Percentiles rank a stretch among this genome's conserved stretches.
These are phyloP conservation scores for Purpureocillium takamizusanense DNA, from an alignment of 2,329 filamentous ascomycete genomes.

Conservation along the genomic window DNA sequence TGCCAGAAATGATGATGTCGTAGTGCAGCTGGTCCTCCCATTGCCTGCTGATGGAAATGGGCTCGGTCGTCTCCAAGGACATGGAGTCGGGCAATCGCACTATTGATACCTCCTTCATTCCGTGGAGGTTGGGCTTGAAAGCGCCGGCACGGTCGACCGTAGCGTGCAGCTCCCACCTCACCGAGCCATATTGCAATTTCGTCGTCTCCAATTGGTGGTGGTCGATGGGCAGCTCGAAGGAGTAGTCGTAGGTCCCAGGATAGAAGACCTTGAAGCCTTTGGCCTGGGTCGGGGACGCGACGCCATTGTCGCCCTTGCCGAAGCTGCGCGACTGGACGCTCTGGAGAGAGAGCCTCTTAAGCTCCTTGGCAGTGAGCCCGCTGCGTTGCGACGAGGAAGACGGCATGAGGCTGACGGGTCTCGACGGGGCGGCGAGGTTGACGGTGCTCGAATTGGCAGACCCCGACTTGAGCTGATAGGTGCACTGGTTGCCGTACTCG, in stretches of 20 bases:
- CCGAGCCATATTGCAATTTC: slow-evolving; percentile 74
- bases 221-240: slow-evolving; percentile 84
- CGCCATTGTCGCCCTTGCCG: slow-evolving; percentile 63
- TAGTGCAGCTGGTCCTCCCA: slow-evolving; percentile 96
- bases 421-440: slow-evolving; percentile 16
- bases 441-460: slow-evolving; percentile 25
- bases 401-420: slow-evolving; percentile 9
- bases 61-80: slow-evolving; percentile 83
- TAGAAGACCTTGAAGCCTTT: slow-evolving; percentile 83
- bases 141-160: slow-evolving; percentile 78
- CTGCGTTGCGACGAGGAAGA: slow-evolving; percentile 14
- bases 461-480: slow-evolving; percentile 35
- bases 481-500: slow-evolving; percentile 56
- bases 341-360: slow-evolving; percentile 66
- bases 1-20: slow-evolving; percentile 91
- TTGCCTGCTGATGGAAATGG: slow-evolving; percentile 84
- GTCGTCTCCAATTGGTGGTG: slow-evolving; percentile 85
- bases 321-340: slow-evolving; percentile 80
- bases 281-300: slow-evolving; percentile 46
- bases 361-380: slow-evolving; percentile 33
- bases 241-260: slow-evolving; percentile 57
- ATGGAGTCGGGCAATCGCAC: slow-evolving; percentile 81
- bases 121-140: slow-evolving; percentile 81
- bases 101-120: slow-evolving; percentile 71
- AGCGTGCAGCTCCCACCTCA: slow-evolving; percentile 82